Conservation (phyloP, 805 yeast species). For the Citeromyces matritensis region DNA sequence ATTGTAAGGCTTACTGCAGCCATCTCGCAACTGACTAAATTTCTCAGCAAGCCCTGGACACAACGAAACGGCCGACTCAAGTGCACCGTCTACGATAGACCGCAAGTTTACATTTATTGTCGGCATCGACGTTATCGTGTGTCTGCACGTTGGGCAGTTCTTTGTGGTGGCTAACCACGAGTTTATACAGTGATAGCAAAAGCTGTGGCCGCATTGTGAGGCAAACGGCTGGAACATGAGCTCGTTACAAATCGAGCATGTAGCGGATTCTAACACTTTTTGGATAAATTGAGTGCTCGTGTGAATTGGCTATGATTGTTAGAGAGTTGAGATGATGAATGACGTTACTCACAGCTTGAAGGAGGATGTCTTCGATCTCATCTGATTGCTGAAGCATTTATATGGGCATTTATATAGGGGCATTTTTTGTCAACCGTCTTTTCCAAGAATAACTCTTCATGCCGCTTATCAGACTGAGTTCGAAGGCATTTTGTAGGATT, state of each 20-base stretch:
- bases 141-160: slow-evolving; percentile 60
- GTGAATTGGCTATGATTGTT: no score
- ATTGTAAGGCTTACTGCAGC: slow-evolving; percentile 18
- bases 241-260: slow-evolving; percentile 60
- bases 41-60: slow-evolving; percentile 7
- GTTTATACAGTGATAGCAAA: slow-evolving; percentile 51
- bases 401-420: no score
- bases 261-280: slow-evolving; percentile 5
- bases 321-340: no score
- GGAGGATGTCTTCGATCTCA: no score
- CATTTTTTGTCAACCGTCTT: no score
- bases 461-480: no score
- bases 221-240: slow-evolving; percentile 51
- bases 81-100: slow-evolving; percentile 23
- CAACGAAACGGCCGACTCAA: slow-evolving; percentile 19
- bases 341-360: no score
- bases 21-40: slow-evolving; percentile 10
- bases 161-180: slow-evolving; percentile 44
- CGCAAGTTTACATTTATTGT: slow-evolving; percentile 35
- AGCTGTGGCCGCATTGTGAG: slow-evolving; percentile 59
- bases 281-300: no score
- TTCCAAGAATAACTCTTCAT: no score
- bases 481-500: no score
- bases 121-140: slow-evolving; percentile 31
- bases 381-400: no score